Base-by-base conservation (phyloP, 352 stramenopile genomes). In the Phytophthora capsici region DNA sequence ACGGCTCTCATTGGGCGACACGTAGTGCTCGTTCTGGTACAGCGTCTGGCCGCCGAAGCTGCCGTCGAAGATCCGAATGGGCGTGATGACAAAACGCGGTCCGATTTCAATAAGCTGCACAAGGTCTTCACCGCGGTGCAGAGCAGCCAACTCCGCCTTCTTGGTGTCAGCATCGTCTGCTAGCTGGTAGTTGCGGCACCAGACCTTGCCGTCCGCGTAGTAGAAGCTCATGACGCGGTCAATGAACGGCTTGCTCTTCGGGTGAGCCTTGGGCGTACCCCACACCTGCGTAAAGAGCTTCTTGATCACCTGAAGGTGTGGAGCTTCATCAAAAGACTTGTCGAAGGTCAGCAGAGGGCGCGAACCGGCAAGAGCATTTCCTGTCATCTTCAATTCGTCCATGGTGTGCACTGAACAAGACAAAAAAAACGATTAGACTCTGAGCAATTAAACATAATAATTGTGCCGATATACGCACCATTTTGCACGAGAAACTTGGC, bases 171-270 rank as follows among this genome's bases (percentile, higher is more conserved):
- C 88, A 23, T 94, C 86, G 41, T 96, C 88, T 30, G 85, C 86
- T 45, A 96, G 58, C 64, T 96, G 98, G 82, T 99, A 99, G 78
- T 99, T 99, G 61, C 98, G 93, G 63, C 99, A 97, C 98, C 98
- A 99, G 71, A 99, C 97, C 62, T 97, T 97, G 61, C 86, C 82
- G 58, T 98, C 93, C 1, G 95, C 78, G 59, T 96, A 86, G 78
- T 93, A 97, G 76, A 99, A 99, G 73, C 83, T 96, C 93, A 99
- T 99, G 46, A 99, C 88, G 53, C 98, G 93, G 84, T 99, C 98
- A 53, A 99, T 97, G 82, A 99, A 99, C 17, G 98, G 98, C 80
- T 99, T 99, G 82, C 89, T 98, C 88, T 99, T 99, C 6, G 98
- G 98, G 82, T 99, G 98, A 23, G 97, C 97, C 52, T 97, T 93